Conservation (phyloP, 148 eudicot species). For the Pouteria glomerata region DNA sequence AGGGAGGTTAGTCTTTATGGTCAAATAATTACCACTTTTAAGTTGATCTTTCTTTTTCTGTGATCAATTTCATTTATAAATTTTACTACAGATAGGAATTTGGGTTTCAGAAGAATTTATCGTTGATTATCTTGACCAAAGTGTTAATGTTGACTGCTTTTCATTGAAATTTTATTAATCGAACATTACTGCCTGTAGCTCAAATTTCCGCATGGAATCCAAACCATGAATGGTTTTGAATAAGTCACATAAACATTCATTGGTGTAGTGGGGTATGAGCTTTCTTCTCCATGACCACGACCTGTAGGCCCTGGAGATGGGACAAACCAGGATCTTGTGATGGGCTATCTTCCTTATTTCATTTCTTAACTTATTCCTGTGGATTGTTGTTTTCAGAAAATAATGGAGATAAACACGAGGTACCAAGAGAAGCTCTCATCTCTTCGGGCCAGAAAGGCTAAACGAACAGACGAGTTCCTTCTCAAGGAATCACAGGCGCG, state of each 20-base stretch:
- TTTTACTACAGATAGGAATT: not conserved
- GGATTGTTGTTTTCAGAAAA: constrained; percentile 33
- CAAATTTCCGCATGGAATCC: not conserved
- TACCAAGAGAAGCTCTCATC: constrained; percentile 29
- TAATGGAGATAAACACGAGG: constrained; percentile 41
- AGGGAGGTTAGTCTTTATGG: constrained; percentile 44
- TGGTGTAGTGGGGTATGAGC: not conserved
- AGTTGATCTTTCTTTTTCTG: constrained; percentile 7
- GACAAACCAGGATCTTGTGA: not conserved
- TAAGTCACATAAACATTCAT: not conserved
- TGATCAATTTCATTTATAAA: not conserved
- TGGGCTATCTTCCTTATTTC: not conserved
- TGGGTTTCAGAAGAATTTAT: not conserved
- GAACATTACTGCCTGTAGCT: not conserved
- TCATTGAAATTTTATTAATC: not conserved
- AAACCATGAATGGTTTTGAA: not conserved
- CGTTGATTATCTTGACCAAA: not conserved
- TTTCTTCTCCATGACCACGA: not conserved
- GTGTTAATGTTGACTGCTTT: not conserved
- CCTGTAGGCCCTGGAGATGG: no score
- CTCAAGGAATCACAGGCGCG: constrained; percentile 20
- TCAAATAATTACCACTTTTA: not conserved
- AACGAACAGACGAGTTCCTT: constrained; percentile 22
- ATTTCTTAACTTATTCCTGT: not conserved
- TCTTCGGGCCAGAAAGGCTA: constrained; percentile 24